phyloP scores from a whole-genome alignment of 202 grass and related monocot genomes.

The Elaeis oleifera region DNA sequence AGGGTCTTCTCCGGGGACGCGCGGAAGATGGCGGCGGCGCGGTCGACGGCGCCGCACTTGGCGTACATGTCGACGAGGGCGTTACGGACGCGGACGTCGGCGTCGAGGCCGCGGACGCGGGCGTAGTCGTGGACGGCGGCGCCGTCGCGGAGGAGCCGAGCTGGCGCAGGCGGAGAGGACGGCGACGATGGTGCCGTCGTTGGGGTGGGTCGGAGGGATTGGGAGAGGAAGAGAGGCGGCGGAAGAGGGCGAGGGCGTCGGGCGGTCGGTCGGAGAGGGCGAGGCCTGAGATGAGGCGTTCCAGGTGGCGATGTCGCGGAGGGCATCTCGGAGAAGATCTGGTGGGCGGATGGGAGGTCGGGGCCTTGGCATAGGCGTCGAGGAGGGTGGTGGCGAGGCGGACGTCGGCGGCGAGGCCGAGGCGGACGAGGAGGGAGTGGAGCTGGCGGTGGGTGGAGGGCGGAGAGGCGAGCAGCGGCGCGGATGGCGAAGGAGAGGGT shows the following conservation, averaged over 20 bases:
- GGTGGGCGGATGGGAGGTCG: slow-evolving; percentile 28
- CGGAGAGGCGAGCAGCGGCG: slow-evolving; percentile 47
- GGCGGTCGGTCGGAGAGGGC: slow-evolving; percentile 41
- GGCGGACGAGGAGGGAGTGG: slow-evolving; percentile 47
- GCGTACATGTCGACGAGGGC: slow-evolving; percentile 80
- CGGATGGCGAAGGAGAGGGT: slow-evolving; percentile 75
- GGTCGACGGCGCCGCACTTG: slow-evolving; percentile 62
- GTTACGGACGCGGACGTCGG: slow-evolving; percentile 46
- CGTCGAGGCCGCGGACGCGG: slow-evolving; percentile 18
- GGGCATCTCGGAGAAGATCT: slow-evolving; percentile 59
- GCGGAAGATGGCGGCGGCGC: slow-evolving; percentile 49
- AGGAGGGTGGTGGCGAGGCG: slow-evolving; percentile 61
- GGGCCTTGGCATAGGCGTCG: slow-evolving; percentile 45
- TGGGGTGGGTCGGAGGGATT: slow-evolving; percentile 30
- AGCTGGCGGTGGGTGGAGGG: slow-evolving; percentile 41
- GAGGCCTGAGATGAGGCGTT: slow-evolving; percentile 57
- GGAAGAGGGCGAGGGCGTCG: slow-evolving; percentile 53
- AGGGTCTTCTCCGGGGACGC: slow-evolving; percentile 34
- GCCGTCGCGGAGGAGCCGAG: slow-evolving; percentile 47
- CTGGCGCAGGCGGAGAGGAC: slow-evolving; percentile 67
- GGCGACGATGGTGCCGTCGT: slow-evolving; percentile 47
- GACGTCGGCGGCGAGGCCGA: slow-evolving; percentile 42
- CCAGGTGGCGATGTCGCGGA: slow-evolving; percentile 57
- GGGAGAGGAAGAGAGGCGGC: slow-evolving; percentile 27
- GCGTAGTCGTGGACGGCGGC: slow-evolving; percentile 43